Evolutionary conservation across 306 rosid species (phyloP), one percentile per base, ranked within the genome.

Genomic region (Vicia villosa): DNA sequence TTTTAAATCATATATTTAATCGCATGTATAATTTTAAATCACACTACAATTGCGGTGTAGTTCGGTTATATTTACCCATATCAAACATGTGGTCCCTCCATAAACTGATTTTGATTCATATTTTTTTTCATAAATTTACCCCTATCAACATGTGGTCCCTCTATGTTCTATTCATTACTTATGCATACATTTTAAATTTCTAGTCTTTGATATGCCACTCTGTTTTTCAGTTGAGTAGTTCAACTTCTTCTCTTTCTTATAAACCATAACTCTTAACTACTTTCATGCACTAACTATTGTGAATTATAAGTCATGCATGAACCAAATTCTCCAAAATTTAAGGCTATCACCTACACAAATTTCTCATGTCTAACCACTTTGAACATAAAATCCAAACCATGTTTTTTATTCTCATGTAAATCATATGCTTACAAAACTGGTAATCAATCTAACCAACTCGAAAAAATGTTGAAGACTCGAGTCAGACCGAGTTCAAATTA

Each of bases 231-330:
- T 77, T 55, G 19, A 47, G 15, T 52, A 21, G 16, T 37, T 43
- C 3, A 15, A 26, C 56, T 37, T 43, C 2, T 28, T 41, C 56
- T 57, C 66, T 68, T 37, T 69, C 22, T 34, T 17, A n/a, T 20
- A 12, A 37, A 17, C 54, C 52, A 77, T 36, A 72, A 24, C 64
- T 55, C 46, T n/a, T 58, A 73, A 63, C 77, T 73, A 81, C 72
- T 77, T 77, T 58, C 17, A n/a, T 5, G 12, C 49, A 32, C 68
- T 50, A 51, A 21, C 52, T 71, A 66, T 28, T 75, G 5, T 52
- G 30, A 52, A 32, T 52, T 75, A 5, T 51, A 21, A 47, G 5
- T 10, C 65, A 10, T 47, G 20, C 20, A 63, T 42, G 8, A 52
- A 43, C 21, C 15, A 22, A 24, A 67, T 3, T 73, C 80, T 70